These are phyloP conservation scores for Vanrija sp. DNA, from an alignment of 1,284 basidiomycete genomes.

Conservation along the genomic window DNA sequence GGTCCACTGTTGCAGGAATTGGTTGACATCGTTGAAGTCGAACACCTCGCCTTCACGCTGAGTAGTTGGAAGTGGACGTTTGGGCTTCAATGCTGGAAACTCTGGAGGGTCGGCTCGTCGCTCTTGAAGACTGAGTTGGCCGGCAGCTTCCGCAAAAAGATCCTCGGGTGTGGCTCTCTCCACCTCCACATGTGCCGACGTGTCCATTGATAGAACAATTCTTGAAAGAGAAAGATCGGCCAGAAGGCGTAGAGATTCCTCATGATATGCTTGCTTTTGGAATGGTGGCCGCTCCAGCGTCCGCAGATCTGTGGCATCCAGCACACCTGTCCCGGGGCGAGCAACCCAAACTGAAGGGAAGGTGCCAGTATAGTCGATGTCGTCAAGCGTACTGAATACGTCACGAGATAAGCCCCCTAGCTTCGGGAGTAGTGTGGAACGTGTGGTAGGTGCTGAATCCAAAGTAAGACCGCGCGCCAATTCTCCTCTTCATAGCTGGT, in stretches of 20 bases:
- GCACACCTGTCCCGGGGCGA: too few relatives aligned
- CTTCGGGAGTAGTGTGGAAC: background rate
- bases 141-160: constrained; percentile 27
- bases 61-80: too few relatives aligned
- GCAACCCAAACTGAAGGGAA: constrained; percentile 1
- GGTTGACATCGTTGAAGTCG: too few relatives aligned
- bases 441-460: background rate
- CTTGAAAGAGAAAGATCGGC: constrained; percentile 2
- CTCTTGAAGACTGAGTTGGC: constrained; percentile 24
- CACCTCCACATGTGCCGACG: too few relatives aligned
- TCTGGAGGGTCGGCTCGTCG: background rate
- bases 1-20: too few relatives aligned
- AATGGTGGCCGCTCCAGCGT: background rate
- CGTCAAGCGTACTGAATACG: constrained; percentile 1
- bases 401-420: background rate
- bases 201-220: background rate
- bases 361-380: constrained; percentile 10
- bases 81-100: too few relatives aligned
- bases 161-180: constrained; percentile 16
- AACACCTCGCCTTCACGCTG: too few relatives aligned
- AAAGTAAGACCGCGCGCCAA: constrained; percentile 21
- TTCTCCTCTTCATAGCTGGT: constrained; percentile 21
- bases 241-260: constrained; percentile 1
- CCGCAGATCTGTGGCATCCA: too few relatives aligned
- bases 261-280: background rate